phyloP scores from a whole-genome alignment of 306 rosid genomes.

The Lathyrus oleraceus region DNA sequence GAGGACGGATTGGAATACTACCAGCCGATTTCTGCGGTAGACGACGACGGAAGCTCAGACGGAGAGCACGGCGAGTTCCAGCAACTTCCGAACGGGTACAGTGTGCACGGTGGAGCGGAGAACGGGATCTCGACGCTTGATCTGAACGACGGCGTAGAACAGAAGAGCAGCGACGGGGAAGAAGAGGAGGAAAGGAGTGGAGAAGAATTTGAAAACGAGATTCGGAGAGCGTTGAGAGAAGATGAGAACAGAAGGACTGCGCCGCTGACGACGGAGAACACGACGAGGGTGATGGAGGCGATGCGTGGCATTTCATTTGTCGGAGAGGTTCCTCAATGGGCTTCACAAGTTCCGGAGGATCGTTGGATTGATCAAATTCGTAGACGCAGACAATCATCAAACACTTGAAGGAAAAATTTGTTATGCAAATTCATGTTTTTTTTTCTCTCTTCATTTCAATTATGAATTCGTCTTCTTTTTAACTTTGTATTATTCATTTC shows the following conservation, averaged over 20 bases:
- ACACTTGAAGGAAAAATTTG: conserved; percentile 23
- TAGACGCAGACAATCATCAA: conserved; percentile 45
- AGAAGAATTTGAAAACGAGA: conserved; percentile 48
- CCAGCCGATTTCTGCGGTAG: conserved; percentile 67
- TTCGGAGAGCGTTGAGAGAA: conserved; percentile 66
- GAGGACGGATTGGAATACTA: conserved; percentile 62
- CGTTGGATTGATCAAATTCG: conserved; percentile 78
- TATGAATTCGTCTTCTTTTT: neutral
- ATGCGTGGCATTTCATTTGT: conserved; percentile 78
- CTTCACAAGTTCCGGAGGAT: conserved; percentile 54
- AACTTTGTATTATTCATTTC: neutral
- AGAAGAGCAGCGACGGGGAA: conserved; percentile 45
- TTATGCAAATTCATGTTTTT: neutral
- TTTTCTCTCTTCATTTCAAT: neutral
- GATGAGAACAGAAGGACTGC: conserved; percentile 73
- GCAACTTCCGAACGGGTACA: conserved; percentile 51
- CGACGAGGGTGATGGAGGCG: conserved; percentile 78
- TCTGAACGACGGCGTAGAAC: conserved; percentile 49
- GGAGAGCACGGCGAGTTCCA: conserved; percentile 45
- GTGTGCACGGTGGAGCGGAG: conserved; percentile 41
- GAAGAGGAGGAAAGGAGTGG: conserved; percentile 44
- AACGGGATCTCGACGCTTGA: conserved; percentile 60
- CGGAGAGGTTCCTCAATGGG: conserved; percentile 80
- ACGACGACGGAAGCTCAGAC: conserved; percentile 43
- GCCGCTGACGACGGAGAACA: conserved; percentile 73